Evolutionary conservation across 169 alveolate species (phyloP).

Genomic region (Miamiensis avidus): DNA sequence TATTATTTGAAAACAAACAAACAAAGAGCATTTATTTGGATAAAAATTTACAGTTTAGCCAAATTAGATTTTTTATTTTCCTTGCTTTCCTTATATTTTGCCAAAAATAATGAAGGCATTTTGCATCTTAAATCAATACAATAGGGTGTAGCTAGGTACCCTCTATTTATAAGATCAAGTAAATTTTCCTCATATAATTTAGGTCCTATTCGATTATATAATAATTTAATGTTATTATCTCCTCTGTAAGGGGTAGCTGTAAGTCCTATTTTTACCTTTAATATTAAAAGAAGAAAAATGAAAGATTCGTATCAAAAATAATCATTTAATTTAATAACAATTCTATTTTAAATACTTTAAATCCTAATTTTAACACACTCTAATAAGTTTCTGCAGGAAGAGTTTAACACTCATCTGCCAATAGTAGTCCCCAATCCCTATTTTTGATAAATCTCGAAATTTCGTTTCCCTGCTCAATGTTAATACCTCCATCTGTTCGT

Average conservation of each 20-base stretch:
- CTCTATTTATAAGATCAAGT: slow-evolving; percentile 96
- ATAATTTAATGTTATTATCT: slow-evolving; percentile 95
- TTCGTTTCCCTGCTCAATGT: neutral
- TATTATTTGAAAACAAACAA: too few relatives aligned
- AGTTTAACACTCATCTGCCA: neutral
- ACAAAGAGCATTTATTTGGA: too few relatives aligned
- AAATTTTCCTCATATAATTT: slow-evolving; percentile 99
- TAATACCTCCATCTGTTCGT: neutral
- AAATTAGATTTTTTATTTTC: too few relatives aligned
- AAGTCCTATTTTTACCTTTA: slow-evolving; percentile 59
- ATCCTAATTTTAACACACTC: neutral
- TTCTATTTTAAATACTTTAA: too few relatives aligned
- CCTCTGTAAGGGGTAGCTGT: slow-evolving; percentile 99
- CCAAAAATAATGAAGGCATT: slow-evolving; percentile 72
- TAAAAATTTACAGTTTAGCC: too few relatives aligned
- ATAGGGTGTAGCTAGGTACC: slow-evolving; percentile 96
- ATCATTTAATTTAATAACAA: too few relatives aligned
- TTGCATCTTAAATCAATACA: slow-evolving; percentile 99
- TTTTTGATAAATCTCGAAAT: too few relatives aligned
- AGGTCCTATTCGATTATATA: slow-evolving; percentile 99
- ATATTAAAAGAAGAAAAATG: too few relatives aligned
- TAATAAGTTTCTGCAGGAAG: neutral
- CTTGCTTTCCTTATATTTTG: neutral
- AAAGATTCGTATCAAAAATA: too few relatives aligned
- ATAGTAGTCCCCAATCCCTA: neutral